phyloP scores from a whole-genome alignment of 1,139 yeast species.

The Debaryomyces udenii region DNA sequence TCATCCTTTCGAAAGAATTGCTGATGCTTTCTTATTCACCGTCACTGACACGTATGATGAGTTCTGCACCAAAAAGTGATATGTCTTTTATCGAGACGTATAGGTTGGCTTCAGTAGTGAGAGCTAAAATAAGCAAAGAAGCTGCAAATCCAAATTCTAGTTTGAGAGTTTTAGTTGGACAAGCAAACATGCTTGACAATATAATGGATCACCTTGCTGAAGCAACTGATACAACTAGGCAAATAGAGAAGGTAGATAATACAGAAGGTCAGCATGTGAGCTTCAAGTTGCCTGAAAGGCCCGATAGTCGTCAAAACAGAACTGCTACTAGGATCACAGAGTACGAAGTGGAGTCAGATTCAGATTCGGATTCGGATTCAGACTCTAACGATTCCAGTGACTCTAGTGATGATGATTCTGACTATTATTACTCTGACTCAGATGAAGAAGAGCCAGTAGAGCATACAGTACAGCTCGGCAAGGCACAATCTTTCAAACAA shows the following conservation, averaged over 20 bases:
- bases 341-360: slow-evolving; percentile 40
- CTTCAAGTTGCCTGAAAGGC: slow-evolving; percentile 11
- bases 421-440: slow-evolving; percentile 36
- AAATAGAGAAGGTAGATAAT: slow-evolving; percentile 7
- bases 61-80: background rate
- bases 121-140: slow-evolving; percentile 66
- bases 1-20: too few relatives aligned
- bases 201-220: slow-evolving; percentile 57
- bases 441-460: slow-evolving; percentile 20
- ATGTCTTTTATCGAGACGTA: slow-evolving; percentile 60
- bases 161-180: slow-evolving; percentile 65
- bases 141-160: slow-evolving; percentile 64
- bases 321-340: slow-evolving; percentile 32
- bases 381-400: slow-evolving; percentile 23
- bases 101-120: slow-evolving; percentile 68
- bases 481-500: slow-evolving; percentile 18
- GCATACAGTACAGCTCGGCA: background rate
- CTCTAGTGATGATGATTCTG: slow-evolving; percentile 22
- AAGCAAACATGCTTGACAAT: slow-evolving; percentile 75
- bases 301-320: background rate
- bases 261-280: slow-evolving; percentile 9
- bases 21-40: too few relatives aligned
- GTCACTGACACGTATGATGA: background rate
- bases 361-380: slow-evolving; percentile 28
- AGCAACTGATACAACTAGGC: slow-evolving; percentile 34